These are phyloP conservation scores for Cercospora canescens DNA, from an alignment of 2,329 filamentous ascomycete genomes.

Conservation along the genomic window DNA sequence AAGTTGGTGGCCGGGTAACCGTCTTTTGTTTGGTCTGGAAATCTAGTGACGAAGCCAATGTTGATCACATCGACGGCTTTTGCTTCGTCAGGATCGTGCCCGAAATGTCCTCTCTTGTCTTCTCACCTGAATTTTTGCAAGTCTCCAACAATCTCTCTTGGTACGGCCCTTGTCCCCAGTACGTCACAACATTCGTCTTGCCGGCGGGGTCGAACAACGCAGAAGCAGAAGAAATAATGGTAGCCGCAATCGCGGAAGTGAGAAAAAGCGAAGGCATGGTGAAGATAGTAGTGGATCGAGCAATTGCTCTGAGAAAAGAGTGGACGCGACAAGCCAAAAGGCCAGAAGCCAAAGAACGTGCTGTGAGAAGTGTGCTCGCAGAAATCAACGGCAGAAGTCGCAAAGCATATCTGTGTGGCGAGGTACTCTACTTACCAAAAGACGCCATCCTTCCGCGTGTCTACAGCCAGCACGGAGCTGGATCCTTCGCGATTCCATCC, in stretches of 20 bases:
- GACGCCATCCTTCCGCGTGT: background rate
- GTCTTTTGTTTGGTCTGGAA: conserved; percentile 47
- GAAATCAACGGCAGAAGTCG: background rate
- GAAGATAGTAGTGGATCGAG: background rate
- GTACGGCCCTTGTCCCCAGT: conserved; percentile 56
- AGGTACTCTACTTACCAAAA: background rate
- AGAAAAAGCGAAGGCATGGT: conserved; percentile 13
- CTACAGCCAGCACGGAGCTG: background rate
- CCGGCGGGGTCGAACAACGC: conserved; percentile 44
- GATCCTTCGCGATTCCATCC: conserved; percentile 1
- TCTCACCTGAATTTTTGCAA: conserved; percentile 39
- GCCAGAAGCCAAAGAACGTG: conserved; percentile 8
- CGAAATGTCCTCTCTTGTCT: background rate
- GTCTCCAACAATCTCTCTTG: conserved; percentile 53
- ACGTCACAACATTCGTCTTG: conserved; percentile 54
- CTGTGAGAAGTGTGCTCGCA: background rate
- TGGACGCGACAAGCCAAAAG: conserved; percentile 14
- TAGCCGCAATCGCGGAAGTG: conserved; percentile 7
- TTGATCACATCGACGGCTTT: conserved; percentile 57
- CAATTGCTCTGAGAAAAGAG: conserved; percentile 7
- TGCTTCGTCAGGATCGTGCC: conserved; percentile 30
- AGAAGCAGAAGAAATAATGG: conserved; percentile 34
- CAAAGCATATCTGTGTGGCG: background rate
- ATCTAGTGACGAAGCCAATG: conserved; percentile 56
- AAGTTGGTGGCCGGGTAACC: conserved; percentile 57